These are phyloP conservation scores for Eimeria necatrix DNA, from an alignment of 169 alveolate genomes.

Conservation along the genomic window DNA sequence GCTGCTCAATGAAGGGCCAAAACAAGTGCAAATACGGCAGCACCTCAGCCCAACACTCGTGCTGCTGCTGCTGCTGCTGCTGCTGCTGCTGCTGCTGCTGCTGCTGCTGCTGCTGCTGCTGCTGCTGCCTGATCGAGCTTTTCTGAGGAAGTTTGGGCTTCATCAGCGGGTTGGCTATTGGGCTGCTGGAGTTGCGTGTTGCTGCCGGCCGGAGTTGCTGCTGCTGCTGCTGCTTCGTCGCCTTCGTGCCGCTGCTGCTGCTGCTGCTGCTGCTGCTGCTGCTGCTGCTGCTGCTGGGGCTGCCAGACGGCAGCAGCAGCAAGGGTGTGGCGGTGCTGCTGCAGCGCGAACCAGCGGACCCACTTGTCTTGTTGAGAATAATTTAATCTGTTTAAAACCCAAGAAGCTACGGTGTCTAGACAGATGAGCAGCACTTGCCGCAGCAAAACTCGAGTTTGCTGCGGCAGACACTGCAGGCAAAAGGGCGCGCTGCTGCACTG, in stretches of 20 bases:
- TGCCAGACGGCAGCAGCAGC: background rate
- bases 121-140: too few species aligned
- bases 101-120: too few species aligned
- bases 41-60: conserved; percentile 46
- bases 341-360: conserved; percentile 41
- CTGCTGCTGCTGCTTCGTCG: too few species aligned
- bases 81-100: background rate
- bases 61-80: conserved; percentile 49
- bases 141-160: background rate
- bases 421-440: conserved; percentile 32
- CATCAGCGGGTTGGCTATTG: background rate
- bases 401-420: background rate
- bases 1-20: conserved; percentile 47
- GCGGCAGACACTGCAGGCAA: conserved; percentile 51
- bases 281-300: background rate
- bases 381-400: background rate
- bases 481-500: background rate
- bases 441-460: background rate
- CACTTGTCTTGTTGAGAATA: conserved; percentile 2
- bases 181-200: too few species aligned
- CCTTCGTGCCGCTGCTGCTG: background rate
- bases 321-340: background rate
- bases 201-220: too few species aligned
- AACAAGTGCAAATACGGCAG: conserved; percentile 5
- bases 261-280: background rate